A percentile compares a stretch with the other conserved stretches of the same genome.
These are phyloP conservation scores for Thinopyrum obtusiflorum DNA, from an alignment of 202 grass and related monocot species.

Conservation along the genomic window DNA sequence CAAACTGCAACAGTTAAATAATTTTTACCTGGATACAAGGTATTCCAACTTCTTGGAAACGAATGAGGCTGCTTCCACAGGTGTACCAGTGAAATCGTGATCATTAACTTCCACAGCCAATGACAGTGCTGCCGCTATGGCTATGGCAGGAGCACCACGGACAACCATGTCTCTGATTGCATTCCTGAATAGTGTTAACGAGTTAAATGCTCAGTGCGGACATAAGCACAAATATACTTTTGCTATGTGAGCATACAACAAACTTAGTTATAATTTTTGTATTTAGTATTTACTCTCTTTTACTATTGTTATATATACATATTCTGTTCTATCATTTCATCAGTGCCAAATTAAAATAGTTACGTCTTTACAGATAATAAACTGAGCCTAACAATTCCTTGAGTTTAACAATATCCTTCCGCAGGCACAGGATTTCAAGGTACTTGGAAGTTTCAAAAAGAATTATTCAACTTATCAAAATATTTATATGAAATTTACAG, in stretches of 20 bases:
- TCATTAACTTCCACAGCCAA: constrained; percentile 67
- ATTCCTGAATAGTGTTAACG: constrained; percentile 45
- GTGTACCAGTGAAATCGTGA: constrained; percentile 54
- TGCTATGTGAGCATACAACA: neutral
- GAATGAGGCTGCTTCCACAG: constrained; percentile 64
- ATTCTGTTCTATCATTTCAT: neutral
- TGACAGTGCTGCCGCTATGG: constrained; percentile 79
- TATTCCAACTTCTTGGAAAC: constrained; percentile 84
- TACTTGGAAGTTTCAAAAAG: neutral
- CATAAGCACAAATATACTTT: neutral
- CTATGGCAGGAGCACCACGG: constrained; percentile 89
- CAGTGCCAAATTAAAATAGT: neutral
- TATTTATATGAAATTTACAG: neutral
- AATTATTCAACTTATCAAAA: neutral
- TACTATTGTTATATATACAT: neutral
- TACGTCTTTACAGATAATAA: neutral
- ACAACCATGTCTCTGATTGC: constrained; percentile 94
- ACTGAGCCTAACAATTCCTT: neutral
- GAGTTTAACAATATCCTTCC: neutral
- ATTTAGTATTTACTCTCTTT: neutral
- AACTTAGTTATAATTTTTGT: neutral
- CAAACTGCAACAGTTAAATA: neutral
- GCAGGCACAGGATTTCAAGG: neutral
- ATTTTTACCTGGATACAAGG: constrained; percentile 88
- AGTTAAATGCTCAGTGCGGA: constrained; percentile 10